phyloP scores from a whole-genome alignment of 2,329 filamentous ascomycete genomes.

The Alternaria sp. region DNA sequence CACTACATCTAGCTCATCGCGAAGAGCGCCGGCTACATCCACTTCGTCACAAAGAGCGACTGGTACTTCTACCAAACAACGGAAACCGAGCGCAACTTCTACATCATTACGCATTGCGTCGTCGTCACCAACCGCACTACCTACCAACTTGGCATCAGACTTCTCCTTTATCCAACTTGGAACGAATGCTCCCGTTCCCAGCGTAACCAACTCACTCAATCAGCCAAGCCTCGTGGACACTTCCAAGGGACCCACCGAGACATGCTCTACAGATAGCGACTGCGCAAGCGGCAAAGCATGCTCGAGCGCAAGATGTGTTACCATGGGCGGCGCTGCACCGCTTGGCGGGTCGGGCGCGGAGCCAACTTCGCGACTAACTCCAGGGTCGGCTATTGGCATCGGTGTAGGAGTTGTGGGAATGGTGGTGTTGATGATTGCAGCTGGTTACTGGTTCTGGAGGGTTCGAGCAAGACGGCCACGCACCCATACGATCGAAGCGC shows the following conservation, averaged over 20 bases:
- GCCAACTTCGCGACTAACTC: conserved; percentile 26
- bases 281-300: conserved; percentile 37
- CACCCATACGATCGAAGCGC: conserved; percentile 21
- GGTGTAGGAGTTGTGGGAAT: conserved; percentile 31
- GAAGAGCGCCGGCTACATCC: background rate
- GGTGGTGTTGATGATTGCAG: conserved; percentile 25
- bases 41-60: conserved; percentile 4
- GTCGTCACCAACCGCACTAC: conserved; percentile 4
- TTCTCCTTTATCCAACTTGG: conserved; percentile 19
- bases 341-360: conserved; percentile 22
- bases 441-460: conserved; percentile 33
- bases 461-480: conserved; percentile 19
- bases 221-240: background rate
- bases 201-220: background rate
- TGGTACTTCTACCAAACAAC: conserved; percentile 4
- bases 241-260: conserved; percentile 15
- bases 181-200: conserved; percentile 12
- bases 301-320: conserved; percentile 26
- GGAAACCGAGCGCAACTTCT: background rate
- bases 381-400: conserved; percentile 32
- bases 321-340: conserved; percentile 23
- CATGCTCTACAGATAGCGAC: conserved; percentile 29
- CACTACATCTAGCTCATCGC: conserved; percentile 10
- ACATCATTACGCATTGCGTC: conserved; percentile 1
- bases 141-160: conserved; percentile 5